phyloP scores from a whole-genome alignment of 2,329 filamentous ascomycete species.

The Teratosphaeria viscida region DNA sequence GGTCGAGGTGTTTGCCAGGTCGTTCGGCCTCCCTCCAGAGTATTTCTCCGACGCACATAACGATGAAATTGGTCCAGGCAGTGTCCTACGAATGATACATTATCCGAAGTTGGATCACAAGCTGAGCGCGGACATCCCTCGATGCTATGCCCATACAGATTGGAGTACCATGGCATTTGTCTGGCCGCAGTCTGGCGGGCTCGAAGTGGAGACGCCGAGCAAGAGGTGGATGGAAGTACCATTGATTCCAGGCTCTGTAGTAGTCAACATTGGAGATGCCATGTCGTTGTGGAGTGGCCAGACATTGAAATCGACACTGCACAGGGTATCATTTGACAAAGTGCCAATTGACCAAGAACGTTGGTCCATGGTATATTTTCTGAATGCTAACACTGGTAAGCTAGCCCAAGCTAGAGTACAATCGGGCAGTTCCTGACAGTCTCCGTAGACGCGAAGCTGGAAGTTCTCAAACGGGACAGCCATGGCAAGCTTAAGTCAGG shows the following conservation, averaged over 20 bases:
- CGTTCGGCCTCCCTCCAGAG: conserved; percentile 7
- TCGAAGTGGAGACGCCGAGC: conserved; percentile 6
- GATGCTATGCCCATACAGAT: conserved; percentile 13
- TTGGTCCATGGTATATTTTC: conserved; percentile 17
- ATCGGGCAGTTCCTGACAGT: neutral
- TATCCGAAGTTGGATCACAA: conserved; percentile 5
- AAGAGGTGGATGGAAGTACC: conserved; percentile 6
- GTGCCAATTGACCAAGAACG: conserved; percentile 11
- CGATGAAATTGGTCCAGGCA: conserved; percentile 7
- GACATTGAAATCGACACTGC: conserved; percentile 7
- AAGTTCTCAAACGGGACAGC: neutral
- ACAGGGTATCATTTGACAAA: conserved; percentile 10
- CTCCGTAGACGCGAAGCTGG: neutral
- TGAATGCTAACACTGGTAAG: conserved; percentile 3
- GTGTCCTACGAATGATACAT: conserved; percentile 4
- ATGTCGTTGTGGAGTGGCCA: conserved; percentile 9
- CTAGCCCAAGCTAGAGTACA: neutral
- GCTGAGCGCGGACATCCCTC: conserved; percentile 4
- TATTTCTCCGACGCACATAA: conserved; percentile 9
- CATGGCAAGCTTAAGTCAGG: neutral
- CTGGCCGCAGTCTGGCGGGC: conserved; percentile 6
- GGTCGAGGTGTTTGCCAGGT: conserved; percentile 9
- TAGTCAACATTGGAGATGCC: conserved; percentile 10
- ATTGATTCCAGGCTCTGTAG: conserved; percentile 4
- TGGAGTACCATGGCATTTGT: conserved; percentile 11